Percentiles rank a stretch among this genome's conserved stretches.
Evolutionary conservation across 129 eudicot species (phyloP).

Genomic region (Deinandra increscens): DNA sequence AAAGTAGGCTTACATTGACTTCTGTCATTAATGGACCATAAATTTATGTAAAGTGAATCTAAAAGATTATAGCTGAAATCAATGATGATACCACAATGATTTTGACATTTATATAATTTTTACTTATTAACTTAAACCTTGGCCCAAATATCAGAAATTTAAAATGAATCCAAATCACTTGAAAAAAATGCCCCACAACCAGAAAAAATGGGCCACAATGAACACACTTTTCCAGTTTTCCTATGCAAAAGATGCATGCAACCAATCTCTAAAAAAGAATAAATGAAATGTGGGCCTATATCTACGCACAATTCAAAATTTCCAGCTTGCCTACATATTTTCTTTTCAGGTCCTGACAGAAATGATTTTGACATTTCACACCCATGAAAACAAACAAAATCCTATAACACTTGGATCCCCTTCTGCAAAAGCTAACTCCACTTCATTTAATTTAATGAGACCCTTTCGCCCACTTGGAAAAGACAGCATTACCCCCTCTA

Average conservation of each 20-base stretch:
- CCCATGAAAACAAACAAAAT: slow-evolving; percentile 27
- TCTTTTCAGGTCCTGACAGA: slow-evolving; percentile 22
- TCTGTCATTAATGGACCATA: slow-evolving; percentile 6
- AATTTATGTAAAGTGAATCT: slow-evolving; percentile 22
- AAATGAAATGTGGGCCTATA: slow-evolving; percentile 23
- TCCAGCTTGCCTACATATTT: slow-evolving; percentile 32
- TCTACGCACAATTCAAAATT: slow-evolving; percentile 27
- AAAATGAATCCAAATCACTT: not conserved
- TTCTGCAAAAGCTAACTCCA: slow-evolving; percentile 10
- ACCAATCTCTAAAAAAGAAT: slow-evolving; percentile 26
- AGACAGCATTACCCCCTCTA: not conserved
- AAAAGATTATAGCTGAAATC: slow-evolving; percentile 34
- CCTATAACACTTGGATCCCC: slow-evolving; percentile 18
- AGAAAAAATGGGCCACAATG: slow-evolving; percentile 19
- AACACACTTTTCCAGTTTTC: slow-evolving; percentile 4
- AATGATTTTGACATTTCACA: slow-evolving; percentile 24
- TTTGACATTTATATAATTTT: no score
- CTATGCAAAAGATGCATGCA: slow-evolving; percentile 21
- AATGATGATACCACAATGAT: slow-evolving; percentile 32
- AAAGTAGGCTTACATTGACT: not conserved
- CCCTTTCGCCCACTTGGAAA: slow-evolving; percentile 16
- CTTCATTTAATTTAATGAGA: slow-evolving; percentile 7
- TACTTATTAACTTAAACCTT: not conserved
- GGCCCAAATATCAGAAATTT: not conserved
- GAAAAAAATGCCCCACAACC: not conserved